These are phyloP conservation scores for Macroventuria anomochaeta DNA, from an alignment of 2,329 filamentous ascomycete genomes.

Conservation along the genomic window DNA sequence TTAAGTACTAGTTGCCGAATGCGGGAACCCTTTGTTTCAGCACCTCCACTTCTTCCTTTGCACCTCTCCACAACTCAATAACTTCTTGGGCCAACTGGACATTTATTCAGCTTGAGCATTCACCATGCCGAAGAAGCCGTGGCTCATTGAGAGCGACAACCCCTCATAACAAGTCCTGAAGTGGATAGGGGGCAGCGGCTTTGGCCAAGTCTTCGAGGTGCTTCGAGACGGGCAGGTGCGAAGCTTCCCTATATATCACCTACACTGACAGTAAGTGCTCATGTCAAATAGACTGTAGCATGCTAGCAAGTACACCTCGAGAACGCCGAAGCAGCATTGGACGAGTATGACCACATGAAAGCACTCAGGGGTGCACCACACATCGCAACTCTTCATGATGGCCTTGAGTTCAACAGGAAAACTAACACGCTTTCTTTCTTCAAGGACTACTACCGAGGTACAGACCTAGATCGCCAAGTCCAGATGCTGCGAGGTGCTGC, in stretches of 20 bases:
- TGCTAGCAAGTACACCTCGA: not conserved
- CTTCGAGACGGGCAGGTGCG: not conserved
- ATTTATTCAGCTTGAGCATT: not conserved
- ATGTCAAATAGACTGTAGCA: not conserved
- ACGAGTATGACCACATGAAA: slow-evolving; percentile 5
- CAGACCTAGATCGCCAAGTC: not conserved
- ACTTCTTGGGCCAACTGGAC: not conserved
- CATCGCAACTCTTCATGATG: not conserved
- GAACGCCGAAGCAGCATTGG: not conserved
- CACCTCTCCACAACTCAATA: not conserved
- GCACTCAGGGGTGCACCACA: not conserved
- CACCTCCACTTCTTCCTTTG: not conserved
- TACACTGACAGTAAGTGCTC: not conserved
- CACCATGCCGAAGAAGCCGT: not conserved
- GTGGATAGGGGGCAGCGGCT: slow-evolving; percentile 1
- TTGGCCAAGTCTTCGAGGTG: not conserved
- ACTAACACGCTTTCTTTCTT: not conserved
- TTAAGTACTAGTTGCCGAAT: not conserved
- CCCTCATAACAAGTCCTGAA: not conserved
- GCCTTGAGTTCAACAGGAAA: not conserved
- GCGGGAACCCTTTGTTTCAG: not conserved
- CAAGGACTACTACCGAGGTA: not conserved
- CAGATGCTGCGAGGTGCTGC: not conserved
- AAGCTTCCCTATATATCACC: not conserved
- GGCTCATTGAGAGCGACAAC: not conserved